Evolutionary conservation across 2,329 filamentous ascomycete species (phyloP), one percentile per base, ranked within the genome.

Genomic region (Furcasterigmium furcatum): DNA sequence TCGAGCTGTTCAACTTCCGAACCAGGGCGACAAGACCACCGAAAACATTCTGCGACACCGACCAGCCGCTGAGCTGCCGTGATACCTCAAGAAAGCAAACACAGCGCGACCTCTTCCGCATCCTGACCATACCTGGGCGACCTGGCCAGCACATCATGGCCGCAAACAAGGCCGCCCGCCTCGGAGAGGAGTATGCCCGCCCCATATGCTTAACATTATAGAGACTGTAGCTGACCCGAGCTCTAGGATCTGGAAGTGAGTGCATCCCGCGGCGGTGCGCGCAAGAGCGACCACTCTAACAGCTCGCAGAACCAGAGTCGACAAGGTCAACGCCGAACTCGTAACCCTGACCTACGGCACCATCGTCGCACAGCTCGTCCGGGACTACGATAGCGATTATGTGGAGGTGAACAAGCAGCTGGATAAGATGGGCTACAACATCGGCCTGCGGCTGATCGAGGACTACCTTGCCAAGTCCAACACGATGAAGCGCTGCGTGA

Each of bases 341-440:
- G 92, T 99, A 43, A 96, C 91, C 38, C 80, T 99, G 59, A 99
- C 94, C 25, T 99, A 99, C 67, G 94, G 94, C 61, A 97, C 94
- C 20, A 95, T 99, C 52, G 94, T 99, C 46, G 88, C 91, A 46
- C 92, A 97, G 66, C 77, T 99, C 54, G 97, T 92, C 74, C 92
- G 92, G 67, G 94, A 99, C 73, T 96, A 92, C 64, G 91, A 96
- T 58, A 85, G 82, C 58, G 90, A 97, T 70, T 99, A 99, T 64
- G 76, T 82, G 43, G 91, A 97, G 65, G 92, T 99, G 63, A 99
- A 99, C 72, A 91, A 92, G 66, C 94, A 99, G 66, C 79, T 99
- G 38, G 94, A 99, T 64, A 95, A 92, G 71, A 99, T 99, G 94
- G 94, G 94, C 45, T 96, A 97, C 72, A 97, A 97, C 61, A 99